A percentile compares a stretch with the other conserved stretches of the same genome.
Evolutionary conservation across 2,329 filamentous ascomycete genomes (phyloP).

Genomic region (Hymenoscyphus fraxineus): DNA sequence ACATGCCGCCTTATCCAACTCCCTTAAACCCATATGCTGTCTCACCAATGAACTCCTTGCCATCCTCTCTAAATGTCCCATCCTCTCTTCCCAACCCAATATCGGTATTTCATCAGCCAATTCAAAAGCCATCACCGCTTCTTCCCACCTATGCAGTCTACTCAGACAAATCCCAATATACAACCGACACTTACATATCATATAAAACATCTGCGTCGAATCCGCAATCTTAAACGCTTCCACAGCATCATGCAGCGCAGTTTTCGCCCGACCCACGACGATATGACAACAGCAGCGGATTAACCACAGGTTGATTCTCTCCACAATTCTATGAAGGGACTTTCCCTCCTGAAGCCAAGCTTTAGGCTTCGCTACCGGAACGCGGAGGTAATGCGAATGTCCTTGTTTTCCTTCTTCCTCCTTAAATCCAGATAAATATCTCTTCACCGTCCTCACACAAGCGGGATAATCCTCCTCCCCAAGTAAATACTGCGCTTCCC

Average conservation of each 20-base stretch:
- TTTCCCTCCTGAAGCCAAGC: neutral
- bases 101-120: neutral
- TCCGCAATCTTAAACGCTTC: neutral
- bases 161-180: neutral
- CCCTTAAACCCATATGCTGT: neutral
- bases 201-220: neutral
- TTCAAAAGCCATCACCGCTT: neutral
- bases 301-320: neutral
- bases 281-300: neutral
- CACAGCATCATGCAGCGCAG: neutral
- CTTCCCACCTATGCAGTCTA: neutral
- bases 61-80: neutral
- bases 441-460: neutral
- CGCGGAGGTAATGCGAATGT: neutral
- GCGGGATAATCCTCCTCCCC: neutral
- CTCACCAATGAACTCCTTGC: neutral
- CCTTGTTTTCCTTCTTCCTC: neutral
- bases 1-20: neutral
- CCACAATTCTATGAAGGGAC: neutral
- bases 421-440: neutral
- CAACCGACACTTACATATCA: neutral
- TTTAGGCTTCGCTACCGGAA: neutral
- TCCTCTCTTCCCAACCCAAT: neutral
- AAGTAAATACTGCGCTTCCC: neutral
- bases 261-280: neutral